Conservation (phyloP, 176 grass and related monocot genomes). For the Ampelocalamus luodianensis region DNA sequence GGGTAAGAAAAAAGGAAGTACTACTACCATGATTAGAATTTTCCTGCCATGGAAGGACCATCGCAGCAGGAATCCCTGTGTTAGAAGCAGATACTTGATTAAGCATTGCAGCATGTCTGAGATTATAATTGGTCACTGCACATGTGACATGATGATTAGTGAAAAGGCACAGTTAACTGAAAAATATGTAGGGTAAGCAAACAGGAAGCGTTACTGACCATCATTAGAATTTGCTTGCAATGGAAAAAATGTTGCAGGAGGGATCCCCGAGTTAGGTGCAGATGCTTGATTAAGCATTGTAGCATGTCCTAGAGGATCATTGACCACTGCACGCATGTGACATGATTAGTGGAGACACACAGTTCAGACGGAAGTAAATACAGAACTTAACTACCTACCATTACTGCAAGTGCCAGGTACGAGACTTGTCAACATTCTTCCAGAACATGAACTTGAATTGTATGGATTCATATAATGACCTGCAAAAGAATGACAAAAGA, state of each 20-base stretch:
- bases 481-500: not conserved
- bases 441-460: not conserved
- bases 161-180: not conserved
- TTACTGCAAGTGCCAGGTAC: not conserved
- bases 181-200: not conserved
- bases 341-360: constrained; percentile 16
- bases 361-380: not conserved
- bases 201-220: not conserved
- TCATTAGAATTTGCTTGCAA: not conserved
- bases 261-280: constrained; percentile 1
- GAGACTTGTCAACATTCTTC: not conserved
- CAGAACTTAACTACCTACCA: not conserved
- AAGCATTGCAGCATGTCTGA: not conserved
- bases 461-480: not conserved
- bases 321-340: constrained; percentile 13
- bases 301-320: not conserved
- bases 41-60: not conserved
- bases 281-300: constrained; percentile 14
- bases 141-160: constrained; percentile 20
- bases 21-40: not conserved
- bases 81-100: not conserved
- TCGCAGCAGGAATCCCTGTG: not conserved
- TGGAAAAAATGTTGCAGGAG: not conserved
- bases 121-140: not conserved
- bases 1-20: not conserved